Evolutionary conservation across 2,329 filamentous ascomycete species (phyloP).

Genomic region (Phyllosticta citribraziliensis): DNA sequence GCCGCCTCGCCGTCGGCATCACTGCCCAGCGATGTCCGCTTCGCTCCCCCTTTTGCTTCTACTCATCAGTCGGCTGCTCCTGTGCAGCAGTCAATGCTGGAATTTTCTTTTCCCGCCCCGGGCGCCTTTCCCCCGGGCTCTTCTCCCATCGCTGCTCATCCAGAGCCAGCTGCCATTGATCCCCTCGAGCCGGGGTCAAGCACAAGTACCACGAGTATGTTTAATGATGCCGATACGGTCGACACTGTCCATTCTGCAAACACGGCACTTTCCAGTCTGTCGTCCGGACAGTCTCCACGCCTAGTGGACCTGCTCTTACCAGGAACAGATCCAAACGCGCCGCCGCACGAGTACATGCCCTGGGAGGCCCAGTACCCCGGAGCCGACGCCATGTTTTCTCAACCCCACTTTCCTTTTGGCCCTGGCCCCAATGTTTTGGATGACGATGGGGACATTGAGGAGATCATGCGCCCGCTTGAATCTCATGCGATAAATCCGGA

Average conservation of each 20-base stretch:
- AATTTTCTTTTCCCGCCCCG: slow-evolving; percentile 11
- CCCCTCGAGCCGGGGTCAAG: slow-evolving; percentile 25
- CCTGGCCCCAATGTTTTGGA: slow-evolving; percentile 18
- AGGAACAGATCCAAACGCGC: slow-evolving; percentile 36
- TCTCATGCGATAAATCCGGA: slow-evolving; percentile 17
- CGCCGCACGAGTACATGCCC: slow-evolving; percentile 27
- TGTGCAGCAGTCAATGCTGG: slow-evolving; percentile 4
- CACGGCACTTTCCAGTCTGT: slow-evolving; percentile 25
- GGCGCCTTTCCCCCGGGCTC: slow-evolving; percentile 3
- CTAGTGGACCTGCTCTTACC: slow-evolving; percentile 40
- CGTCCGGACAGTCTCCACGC: slow-evolving; percentile 39
- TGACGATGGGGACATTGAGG: slow-evolving; percentile 44
- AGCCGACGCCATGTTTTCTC: slow-evolving; percentile 23
- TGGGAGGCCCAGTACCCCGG: slow-evolving; percentile 23
- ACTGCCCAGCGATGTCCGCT: slow-evolving; percentile 3
- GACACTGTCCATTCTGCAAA: slow-evolving; percentile 18
- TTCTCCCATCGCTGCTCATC: slow-evolving; percentile 17
- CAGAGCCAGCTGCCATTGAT: slow-evolving; percentile 11
- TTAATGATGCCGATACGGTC: slow-evolving; percentile 24
- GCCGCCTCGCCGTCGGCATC: neutral
- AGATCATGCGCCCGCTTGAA: slow-evolving; percentile 38
- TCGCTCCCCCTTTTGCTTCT: neutral
- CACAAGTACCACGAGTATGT: slow-evolving; percentile 28
- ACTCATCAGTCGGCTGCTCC: neutral
- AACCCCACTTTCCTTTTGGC: slow-evolving; percentile 18